Evolutionary conservation across 306 rosid genomes (phyloP).

Genomic region (Lathyrus aphaca): DNA sequence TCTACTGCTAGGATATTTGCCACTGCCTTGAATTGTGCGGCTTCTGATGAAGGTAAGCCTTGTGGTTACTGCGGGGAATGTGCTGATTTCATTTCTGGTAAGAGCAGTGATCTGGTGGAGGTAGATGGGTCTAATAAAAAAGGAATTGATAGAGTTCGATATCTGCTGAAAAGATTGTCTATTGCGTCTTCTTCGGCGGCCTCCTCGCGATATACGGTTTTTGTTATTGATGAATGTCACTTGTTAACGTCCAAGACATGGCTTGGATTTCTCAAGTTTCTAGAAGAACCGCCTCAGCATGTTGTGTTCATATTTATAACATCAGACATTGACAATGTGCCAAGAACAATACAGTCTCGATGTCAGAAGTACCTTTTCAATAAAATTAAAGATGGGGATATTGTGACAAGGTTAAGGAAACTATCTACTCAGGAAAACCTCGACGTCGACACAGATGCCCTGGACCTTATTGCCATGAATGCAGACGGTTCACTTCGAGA

Average conservation of each 20-base stretch:
- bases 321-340: constrained; percentile 89
- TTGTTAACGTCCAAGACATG: constrained; percentile 86
- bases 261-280: constrained; percentile 89
- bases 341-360: constrained; percentile 86
- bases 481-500: constrained; percentile 99
- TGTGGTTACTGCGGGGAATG: constrained; percentile 94
- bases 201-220: constrained; percentile 61
- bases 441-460: constrained; percentile 85
- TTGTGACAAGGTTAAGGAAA: constrained; percentile 72
- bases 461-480: constrained; percentile 88
- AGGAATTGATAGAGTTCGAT: constrained; percentile 77
- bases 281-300: constrained; percentile 82
- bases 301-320: constrained; percentile 86
- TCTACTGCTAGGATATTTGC: constrained; percentile 90
- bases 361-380: constrained; percentile 92
- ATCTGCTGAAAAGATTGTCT: constrained; percentile 62
- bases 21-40: constrained; percentile 81
- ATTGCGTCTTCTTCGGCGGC: constrained; percentile 50
- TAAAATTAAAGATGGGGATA: constrained; percentile 89
- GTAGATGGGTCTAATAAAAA: constrained; percentile 85
- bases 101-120: constrained; percentile 70
- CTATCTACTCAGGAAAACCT: constrained; percentile 74
- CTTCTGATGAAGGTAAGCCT: constrained; percentile 77
- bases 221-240: constrained; percentile 95
- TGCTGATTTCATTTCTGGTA: constrained; percentile 67